phyloP scores from a whole-genome alignment of 2,329 filamentous ascomycete genomes.

The Penicillium sp. region DNA sequence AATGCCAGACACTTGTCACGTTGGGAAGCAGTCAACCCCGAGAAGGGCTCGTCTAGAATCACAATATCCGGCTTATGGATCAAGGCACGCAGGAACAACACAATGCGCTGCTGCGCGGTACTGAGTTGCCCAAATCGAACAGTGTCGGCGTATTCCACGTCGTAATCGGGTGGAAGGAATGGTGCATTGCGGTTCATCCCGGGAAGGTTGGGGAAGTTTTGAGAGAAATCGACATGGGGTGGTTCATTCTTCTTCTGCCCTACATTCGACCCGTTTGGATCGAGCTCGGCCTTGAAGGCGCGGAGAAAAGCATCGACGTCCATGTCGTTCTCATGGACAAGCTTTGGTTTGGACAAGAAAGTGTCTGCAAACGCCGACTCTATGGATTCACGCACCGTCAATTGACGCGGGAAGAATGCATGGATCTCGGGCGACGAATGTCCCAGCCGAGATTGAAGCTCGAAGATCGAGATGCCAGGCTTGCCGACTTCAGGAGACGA shows the following conservation, averaged over 20 bases:
- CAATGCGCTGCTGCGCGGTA: constrained; percentile 62
- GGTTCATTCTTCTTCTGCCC: neutral
- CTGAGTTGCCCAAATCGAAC: constrained; percentile 63
- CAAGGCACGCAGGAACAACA: constrained; percentile 75
- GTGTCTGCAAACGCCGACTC: constrained; percentile 90
- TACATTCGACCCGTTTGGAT: constrained; percentile 43
- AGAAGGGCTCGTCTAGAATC: constrained; percentile 82
- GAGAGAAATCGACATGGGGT: neutral
- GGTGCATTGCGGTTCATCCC: neutral
- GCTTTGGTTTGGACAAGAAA: constrained; percentile 63
- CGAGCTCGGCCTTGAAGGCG: constrained; percentile 77
- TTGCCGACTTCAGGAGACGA: constrained; percentile 68
- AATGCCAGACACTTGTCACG: constrained; percentile 85
- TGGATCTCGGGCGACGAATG: constrained; percentile 94
- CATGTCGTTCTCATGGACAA: constrained; percentile 53
- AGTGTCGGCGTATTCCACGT: constrained; percentile 65
- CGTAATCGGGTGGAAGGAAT: constrained; percentile 21
- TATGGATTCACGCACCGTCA: constrained; percentile 68
- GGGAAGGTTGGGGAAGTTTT: neutral
- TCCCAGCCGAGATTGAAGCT: constrained; percentile 82
- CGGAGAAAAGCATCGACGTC: constrained; percentile 64
- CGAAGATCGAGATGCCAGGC: constrained; percentile 80
- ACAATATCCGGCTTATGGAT: constrained; percentile 77
- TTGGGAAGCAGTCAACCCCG: constrained; percentile 73
- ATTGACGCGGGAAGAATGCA: constrained; percentile 75